Conservation (phyloP, 768 basidiomycete species). For the Serendipita indica region DNA sequence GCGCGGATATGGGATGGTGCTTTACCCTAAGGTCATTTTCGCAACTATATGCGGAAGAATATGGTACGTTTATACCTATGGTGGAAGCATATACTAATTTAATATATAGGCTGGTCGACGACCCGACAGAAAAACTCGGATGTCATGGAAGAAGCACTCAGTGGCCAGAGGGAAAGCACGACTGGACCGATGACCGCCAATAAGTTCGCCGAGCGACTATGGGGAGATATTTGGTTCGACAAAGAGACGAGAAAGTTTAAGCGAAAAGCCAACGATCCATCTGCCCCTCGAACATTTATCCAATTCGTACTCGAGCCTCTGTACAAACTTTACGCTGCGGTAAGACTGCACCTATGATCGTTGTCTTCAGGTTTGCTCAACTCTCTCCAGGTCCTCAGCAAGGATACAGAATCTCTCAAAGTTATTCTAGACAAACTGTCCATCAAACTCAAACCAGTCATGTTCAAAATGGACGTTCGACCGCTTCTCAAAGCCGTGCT, state of each 20-base stretch:
- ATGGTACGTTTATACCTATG: constrained; percentile 34
- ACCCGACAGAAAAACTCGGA: background rate
- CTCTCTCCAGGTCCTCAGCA: constrained; percentile 59
- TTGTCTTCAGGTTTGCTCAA: background rate
- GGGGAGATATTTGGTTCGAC: constrained; percentile 98
- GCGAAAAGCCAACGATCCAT: constrained; percentile 66
- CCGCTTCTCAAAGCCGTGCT: constrained; percentile 86
- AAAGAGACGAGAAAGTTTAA: constrained; percentile 74
- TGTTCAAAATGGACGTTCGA: constrained; percentile 98
- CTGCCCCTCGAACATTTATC: constrained; percentile 72
- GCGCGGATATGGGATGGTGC: constrained; percentile 94
- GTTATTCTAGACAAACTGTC: constrained; percentile 60
- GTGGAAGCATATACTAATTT: background rate
- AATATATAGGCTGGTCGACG: background rate
- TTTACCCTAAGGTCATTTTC: constrained; percentile 92
- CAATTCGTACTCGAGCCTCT: constrained; percentile 93
- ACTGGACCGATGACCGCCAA: background rate
- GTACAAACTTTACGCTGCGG: constrained; percentile 84
- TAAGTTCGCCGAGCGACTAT: constrained; percentile 71
- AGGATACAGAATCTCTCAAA: constrained; percentile 79
- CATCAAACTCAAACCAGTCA: constrained; percentile 77
- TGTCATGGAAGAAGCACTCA: background rate
- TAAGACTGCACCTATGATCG: constrained; percentile 14
- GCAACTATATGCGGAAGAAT: constrained; percentile 89
- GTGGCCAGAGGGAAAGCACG: background rate